Conservation (phyloP, 2,329 filamentous ascomycete species). For the Fusarium sp. region DNA sequence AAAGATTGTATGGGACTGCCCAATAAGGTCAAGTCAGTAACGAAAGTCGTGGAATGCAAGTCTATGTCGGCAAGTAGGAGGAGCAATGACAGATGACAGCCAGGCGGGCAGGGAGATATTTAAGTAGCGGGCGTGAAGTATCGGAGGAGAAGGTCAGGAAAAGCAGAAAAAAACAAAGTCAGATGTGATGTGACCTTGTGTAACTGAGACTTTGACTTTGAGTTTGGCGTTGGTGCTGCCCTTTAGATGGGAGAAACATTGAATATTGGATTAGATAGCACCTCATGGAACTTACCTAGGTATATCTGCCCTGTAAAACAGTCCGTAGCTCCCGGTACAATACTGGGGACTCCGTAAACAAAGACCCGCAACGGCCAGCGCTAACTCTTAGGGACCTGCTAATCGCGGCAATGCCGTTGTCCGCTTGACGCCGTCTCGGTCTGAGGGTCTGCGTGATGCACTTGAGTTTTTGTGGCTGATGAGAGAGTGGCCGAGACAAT, state of each 20-base stretch:
- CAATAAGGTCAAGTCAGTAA: slow-evolving; percentile 26
- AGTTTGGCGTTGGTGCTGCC: slow-evolving; percentile 18
- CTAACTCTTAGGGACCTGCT: slow-evolving; percentile 36
- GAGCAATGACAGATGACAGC: slow-evolving; percentile 6
- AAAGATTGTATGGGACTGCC: slow-evolving; percentile 15
- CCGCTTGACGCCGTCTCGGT: slow-evolving; percentile 36
- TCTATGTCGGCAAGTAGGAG: slow-evolving; percentile 26
- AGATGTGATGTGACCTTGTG: slow-evolving; percentile 32
- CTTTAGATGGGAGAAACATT: slow-evolving; percentile 37
- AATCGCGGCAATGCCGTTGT: slow-evolving; percentile 44
- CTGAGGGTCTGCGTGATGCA: slow-evolving; percentile 11
- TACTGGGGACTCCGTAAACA: slow-evolving; percentile 27
- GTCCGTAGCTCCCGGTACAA: slow-evolving; percentile 42
- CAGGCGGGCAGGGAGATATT: not conserved
- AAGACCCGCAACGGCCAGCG: slow-evolving; percentile 40
- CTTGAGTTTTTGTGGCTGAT: not conserved
- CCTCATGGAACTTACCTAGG: slow-evolving; percentile 25
- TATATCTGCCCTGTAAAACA: slow-evolving; percentile 27
- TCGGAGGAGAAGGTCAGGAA: not conserved
- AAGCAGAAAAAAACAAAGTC: slow-evolving; percentile 4
- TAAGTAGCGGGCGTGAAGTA: not conserved
- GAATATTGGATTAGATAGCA: slow-evolving; percentile 37
- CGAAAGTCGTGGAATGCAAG: slow-evolving; percentile 26
- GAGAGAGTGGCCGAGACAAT: not conserved
- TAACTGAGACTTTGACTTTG: slow-evolving; percentile 24